Evolutionary conservation across 2,329 filamentous ascomycete species (phyloP).

Genomic region (Ascochyta koolunga): DNA sequence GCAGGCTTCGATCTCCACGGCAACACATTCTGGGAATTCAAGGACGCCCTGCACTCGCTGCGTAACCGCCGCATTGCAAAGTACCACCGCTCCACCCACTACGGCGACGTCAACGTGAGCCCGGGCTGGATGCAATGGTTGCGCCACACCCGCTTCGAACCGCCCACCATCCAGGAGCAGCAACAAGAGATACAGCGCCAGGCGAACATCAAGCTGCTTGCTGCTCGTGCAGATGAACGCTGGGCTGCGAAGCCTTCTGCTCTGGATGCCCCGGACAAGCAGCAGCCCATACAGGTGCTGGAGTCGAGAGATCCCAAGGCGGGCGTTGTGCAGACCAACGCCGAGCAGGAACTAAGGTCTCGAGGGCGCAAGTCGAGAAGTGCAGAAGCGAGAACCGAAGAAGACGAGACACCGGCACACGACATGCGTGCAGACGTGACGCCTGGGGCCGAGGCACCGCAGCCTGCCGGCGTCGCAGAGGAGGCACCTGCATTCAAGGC

Average conservation of each 20-base stretch:
- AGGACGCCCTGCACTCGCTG: constrained; percentile 60
- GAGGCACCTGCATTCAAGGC: constrained; percentile 15
- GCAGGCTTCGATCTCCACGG: constrained; percentile 64
- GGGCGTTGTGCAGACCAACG: constrained; percentile 44
- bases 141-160: constrained; percentile 62
- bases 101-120: constrained; percentile 65
- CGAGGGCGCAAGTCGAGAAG: constrained; percentile 10
- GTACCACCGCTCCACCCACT: constrained; percentile 59
- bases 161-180: constrained; percentile 65
- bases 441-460: constrained; percentile 22
- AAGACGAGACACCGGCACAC: constrained; percentile 5
- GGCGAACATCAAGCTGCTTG: constrained; percentile 64
- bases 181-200: constrained; percentile 62
- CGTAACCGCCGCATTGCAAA: constrained; percentile 65
- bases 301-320: constrained; percentile 51
- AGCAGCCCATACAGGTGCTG: constrained; percentile 55
- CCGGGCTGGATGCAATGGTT: constrained; percentile 74
- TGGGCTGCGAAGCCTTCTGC: constrained; percentile 66
- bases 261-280: constrained; percentile 61
- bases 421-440: constrained; percentile 5
- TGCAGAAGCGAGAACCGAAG: constrained; percentile 21
- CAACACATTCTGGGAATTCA: constrained; percentile 73
- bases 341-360: constrained; percentile 33
- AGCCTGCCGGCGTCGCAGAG: constrained; percentile 19
- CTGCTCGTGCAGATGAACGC: constrained; percentile 63